Base-by-base conservation (phyloP, 108 stramenopile genomes). In the Cyclotella cryptica region DNA sequence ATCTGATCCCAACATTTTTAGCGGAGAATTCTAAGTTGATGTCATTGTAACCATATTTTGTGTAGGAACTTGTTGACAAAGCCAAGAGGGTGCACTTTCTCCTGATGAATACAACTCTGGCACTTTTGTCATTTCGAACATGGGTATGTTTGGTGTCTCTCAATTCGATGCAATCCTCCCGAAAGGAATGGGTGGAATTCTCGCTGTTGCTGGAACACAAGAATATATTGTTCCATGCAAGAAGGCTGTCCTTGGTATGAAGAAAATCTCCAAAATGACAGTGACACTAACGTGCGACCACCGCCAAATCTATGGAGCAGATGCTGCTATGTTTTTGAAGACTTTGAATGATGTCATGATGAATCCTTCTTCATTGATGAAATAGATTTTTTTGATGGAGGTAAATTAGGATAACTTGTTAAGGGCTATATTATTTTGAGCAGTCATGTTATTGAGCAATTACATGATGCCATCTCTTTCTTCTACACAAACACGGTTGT, bases 101-200 rank as follows among this genome's bases (percentile, higher is more conserved):
- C 97, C 98, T 22, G 97, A 94, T 75, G 98, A 98, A 84, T 98
- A 96, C 90, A 89, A 88, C 59, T 86, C 95, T 0, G 98, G 98
- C 18, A 99, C 98, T 11, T 97, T 99, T 76, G 94, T 97, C 45
- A 99, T 99, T 70, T 96, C 96, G 55, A 99, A 99, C 87, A 94
- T 99, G 80, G 98, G 98, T 42, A 99, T 99, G 98, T 98, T 97
- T 80, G 98, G 97, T 18, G 97, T 99, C 3, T 87, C 94, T 35
- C 80, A 93, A 65, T 99, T 99, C 67, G 97, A 95, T 71, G 96
- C 98, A 17, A 96, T 99, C 75, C 95, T 99, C 45, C 97, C 98
- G 27, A 76, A 82, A 3, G 96, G 96, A 61, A 80, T 77, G 74
- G 98, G 98, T 9, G 91, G 93, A 30, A 99, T 99, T 62, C 86